Base-by-base conservation (phyloP, 2,329 filamentous ascomycete genomes). In the Drechslera avenae region DNA sequence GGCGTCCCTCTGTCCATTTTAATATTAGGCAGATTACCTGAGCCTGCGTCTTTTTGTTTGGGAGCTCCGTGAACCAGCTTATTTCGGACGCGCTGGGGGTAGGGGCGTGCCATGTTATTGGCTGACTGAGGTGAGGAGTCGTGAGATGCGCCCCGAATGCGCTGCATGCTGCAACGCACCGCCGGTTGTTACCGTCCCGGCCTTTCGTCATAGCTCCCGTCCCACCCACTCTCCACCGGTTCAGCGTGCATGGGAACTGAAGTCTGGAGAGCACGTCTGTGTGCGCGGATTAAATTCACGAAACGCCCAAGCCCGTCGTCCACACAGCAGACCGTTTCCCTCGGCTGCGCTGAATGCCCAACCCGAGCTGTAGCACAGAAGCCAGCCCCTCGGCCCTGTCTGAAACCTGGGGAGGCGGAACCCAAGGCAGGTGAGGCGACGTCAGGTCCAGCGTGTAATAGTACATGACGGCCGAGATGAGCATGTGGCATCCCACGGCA, bases 401-500 rank as follows among this genome's bases (percentile, higher is more conserved):
- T 26, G 33, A 18, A 5, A n/a, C 2, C 12, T 12, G 19, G 12
- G 8, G 21, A 31, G 28, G 86, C 82, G 0, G 86, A 87, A 6
- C 85, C 83, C 1, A 91, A 78, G 0, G 88, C 87, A 0, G 88
- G 88, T 1, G 83, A 86, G 1, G 79, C 77, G 2, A 90, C 86
- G 8, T 77, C 71, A 0, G 77, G 74, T 0, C 88, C 87, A 4
- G 82, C 83, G 62, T n/a, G n/a, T 81, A 90, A 50, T 83, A 78
- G 73, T 90, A 91, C 62, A 89, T 85, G 31, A 90, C 80, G 5
- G 83, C 80, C 4, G 86, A 86, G 1, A 86, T 85, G 19, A 88
- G 64, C 23, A 87, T 76, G 70, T 90, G 90, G 23, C 89, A 78
- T 12, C 73, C 71, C 1, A 83, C 83, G 52, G 87, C 83, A 49